Evolutionary conservation across 805 yeast genomes (phyloP), one percentile per base, ranked within the genome.

Genomic region (Myxozyma vanderwaltii): DNA sequence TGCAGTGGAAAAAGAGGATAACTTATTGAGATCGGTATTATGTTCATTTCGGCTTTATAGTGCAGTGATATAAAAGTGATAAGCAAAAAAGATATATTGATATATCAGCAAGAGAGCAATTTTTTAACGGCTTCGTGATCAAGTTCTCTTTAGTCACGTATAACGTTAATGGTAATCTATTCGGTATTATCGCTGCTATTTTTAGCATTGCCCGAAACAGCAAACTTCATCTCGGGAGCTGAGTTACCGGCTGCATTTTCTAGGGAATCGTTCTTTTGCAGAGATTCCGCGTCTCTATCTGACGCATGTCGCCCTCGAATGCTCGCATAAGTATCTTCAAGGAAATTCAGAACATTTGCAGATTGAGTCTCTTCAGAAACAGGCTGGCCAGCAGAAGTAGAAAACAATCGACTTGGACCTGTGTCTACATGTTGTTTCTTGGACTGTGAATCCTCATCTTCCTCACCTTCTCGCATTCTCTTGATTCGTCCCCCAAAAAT

Each of bases 391-490:
- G 17, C 17, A 21, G 43, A 19, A n/a, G 43, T 10, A n/a, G 43
- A n/a, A 10, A 38, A 38, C 4, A 38, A 19, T 38, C 23, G 43
- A 38, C 17, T 38, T 19, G 33, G 10, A 29, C 33, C 33, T 29
- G 31, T n/a, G 35, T 56, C 63, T 6, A 59, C 10, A 29, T 54
- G 63, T 26, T 17, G 36, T 39, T 41, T 49, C 53, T 59, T 59
- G 27, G 48, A 31, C 24, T 49, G 12, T 39, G n/a, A 23, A 19
- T 27, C 39, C 24, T 45, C 35, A 27, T 51, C 50, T 8, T 48
- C 61, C 3, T 59, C 63, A 10, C 36, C 54, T 1, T 59, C 61
- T 4, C 63, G 41, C 51, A 39, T 36, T 23, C 63, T 29, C 46
- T 59, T 59, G 12, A 51, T 27, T 7, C 40, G 51, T 33, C 63